Percentiles rank a stretch among this genome's conserved stretches.
Conservation (phyloP, 2,329 filamentous ascomycete species). For the Geosmithia morbida region DNA sequence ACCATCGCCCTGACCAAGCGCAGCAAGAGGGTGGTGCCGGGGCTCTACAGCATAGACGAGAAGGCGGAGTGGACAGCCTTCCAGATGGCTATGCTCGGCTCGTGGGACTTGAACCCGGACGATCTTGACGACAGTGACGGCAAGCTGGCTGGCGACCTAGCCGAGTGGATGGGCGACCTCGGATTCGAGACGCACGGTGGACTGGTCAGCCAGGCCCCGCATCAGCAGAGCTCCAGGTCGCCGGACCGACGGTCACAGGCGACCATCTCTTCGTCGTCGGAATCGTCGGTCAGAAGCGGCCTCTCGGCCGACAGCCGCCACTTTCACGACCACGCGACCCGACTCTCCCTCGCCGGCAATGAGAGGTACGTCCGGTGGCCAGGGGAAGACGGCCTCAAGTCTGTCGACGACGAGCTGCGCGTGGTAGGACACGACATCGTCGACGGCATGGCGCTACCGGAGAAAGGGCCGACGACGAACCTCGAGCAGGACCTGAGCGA, state of each 20-base stretch:
- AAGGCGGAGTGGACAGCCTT: constrained; percentile 49
- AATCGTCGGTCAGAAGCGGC: background rate
- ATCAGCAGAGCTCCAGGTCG: background rate
- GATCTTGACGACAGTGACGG: constrained; percentile 25
- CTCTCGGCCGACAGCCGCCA: background rate
- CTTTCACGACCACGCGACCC: background rate
- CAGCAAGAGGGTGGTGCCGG: constrained; percentile 17
- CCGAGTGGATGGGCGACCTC: constrained; percentile 35
- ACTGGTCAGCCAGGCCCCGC: constrained; percentile 15
- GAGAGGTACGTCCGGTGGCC: background rate
- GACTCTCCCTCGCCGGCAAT: background rate
- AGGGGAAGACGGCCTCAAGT: background rate
- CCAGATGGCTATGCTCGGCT: constrained; percentile 47
- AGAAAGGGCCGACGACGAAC: constrained; percentile 17
- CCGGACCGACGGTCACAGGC: background rate
- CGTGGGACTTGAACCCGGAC: constrained; percentile 34
- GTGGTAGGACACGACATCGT: constrained; percentile 19
- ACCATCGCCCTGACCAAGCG: constrained; percentile 34
- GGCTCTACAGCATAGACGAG: constrained; percentile 26
- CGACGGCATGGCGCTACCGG: too few species aligned
- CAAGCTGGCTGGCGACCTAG: constrained; percentile 25
- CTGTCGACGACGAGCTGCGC: constrained; percentile 1
- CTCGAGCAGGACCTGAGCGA: constrained; percentile 43
- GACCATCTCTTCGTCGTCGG: background rate
- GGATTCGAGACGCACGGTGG: constrained; percentile 28